These are phyloP conservation scores for Iberis pinnata DNA, from an alignment of 345 rosid species.

Conservation along the genomic window DNA sequence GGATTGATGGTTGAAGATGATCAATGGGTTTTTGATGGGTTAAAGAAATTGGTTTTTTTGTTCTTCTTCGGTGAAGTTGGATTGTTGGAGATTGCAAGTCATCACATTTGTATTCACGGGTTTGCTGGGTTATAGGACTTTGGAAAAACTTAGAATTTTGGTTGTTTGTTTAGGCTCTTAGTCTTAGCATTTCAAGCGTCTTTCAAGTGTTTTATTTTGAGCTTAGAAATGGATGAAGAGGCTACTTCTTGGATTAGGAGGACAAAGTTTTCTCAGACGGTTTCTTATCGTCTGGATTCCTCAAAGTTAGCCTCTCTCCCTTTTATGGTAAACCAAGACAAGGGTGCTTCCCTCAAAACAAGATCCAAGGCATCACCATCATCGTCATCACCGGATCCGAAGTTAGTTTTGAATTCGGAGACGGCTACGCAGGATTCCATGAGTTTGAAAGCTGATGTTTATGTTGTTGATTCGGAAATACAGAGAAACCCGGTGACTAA, in stretches of 20 bases:
- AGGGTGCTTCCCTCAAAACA: slow-evolving; percentile 35
- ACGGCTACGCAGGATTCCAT: slow-evolving; percentile 18
- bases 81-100: slow-evolving; percentile 27
- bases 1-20: slow-evolving; percentile 19
- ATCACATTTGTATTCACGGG: slow-evolving; percentile 29
- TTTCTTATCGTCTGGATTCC: slow-evolving; percentile 67
- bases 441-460: slow-evolving; percentile 18
- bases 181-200: slow-evolving; percentile 27
- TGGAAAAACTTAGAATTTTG: slow-evolving; percentile 14
- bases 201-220: slow-evolving; percentile 7
- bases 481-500: slow-evolving; percentile 43
- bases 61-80: too few species aligned
- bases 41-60: too few species aligned
- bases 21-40: slow-evolving; percentile 17
- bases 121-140: slow-evolving; percentile 32
- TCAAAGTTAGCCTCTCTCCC: slow-evolving; percentile 48
- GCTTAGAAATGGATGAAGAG: slow-evolving; percentile 58
- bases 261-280: slow-evolving; percentile 76
- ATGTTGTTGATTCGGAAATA: slow-evolving; percentile 32
- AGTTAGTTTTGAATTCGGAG: slow-evolving; percentile 27
- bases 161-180: too few species aligned
- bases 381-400: slow-evolving; percentile 21
- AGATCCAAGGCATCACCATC: slow-evolving; percentile 31
- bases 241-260: slow-evolving; percentile 84
- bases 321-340: slow-evolving; percentile 35